A percentile compares a stretch with the other conserved stretches of the same genome.
These are phyloP conservation scores for Aspergillus sp. DNA, from an alignment of 2,329 filamentous ascomycete species.

Conservation along the genomic window DNA sequence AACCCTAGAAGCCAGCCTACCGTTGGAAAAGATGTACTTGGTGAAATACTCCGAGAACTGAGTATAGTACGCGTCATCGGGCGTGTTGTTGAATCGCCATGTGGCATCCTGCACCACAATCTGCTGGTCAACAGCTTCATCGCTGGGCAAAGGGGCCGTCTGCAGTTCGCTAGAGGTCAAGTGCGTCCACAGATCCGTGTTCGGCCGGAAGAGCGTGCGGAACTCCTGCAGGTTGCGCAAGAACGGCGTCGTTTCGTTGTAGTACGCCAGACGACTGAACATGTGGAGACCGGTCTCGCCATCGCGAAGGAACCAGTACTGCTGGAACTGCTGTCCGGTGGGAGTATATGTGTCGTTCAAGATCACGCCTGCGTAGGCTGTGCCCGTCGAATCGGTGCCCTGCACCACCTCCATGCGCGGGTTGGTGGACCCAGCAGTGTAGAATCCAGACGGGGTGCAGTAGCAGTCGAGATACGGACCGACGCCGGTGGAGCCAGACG, in stretches of 20 bases:
- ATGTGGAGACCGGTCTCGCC: constrained; percentile 63
- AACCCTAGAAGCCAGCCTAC: constrained; percentile 12
- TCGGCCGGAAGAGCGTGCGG: constrained; percentile 61
- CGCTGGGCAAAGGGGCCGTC: constrained; percentile 53
- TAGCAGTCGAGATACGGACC: constrained; percentile 65
- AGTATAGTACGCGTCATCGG: constrained; percentile 55
- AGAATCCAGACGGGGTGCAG: constrained; percentile 59
- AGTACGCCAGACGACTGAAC: constrained; percentile 60
- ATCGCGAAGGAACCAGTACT: constrained; percentile 65
- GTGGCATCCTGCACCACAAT: constrained; percentile 63
- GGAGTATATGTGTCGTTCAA: constrained; percentile 59
- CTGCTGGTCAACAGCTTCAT: constrained; percentile 35
- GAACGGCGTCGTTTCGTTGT: constrained; percentile 57
- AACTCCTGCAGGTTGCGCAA: constrained; percentile 61
- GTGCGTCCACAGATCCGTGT: constrained; percentile 61
- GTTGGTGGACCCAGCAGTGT: constrained; percentile 55
- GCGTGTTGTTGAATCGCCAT: constrained; percentile 58
- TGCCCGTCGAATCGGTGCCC: constrained; percentile 51
- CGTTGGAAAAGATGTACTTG: constrained; percentile 63
- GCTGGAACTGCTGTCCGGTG: constrained; percentile 60
- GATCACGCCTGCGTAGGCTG: constrained; percentile 57
- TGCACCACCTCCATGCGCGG: constrained; percentile 53
- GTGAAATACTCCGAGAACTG: constrained; percentile 63
- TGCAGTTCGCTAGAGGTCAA: constrained; percentile 57
- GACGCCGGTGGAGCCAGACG: constrained; percentile 47